A percentile compares a stretch with the other conserved stretches of the same genome.
Conservation (phyloP, 345 rosid species). For the Geranium rotundifolium region DNA sequence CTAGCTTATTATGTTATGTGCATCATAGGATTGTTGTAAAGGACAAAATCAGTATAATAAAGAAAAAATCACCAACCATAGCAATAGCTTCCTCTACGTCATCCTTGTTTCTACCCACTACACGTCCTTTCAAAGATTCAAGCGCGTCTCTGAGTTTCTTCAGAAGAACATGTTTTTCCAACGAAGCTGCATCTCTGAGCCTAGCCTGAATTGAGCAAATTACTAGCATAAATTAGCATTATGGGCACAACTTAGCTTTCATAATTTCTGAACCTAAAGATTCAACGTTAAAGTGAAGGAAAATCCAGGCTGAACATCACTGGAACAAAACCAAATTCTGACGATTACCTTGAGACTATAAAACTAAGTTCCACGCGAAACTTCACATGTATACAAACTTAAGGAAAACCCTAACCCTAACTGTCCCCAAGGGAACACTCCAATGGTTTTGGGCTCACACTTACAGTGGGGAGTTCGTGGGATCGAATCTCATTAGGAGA, state of each 20-base stretch:
- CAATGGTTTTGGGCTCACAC: too few relatives aligned
- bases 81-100: constrained; percentile 90
- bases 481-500: too few relatives aligned
- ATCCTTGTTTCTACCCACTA: constrained; percentile 87
- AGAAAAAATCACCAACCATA: constrained; percentile 45
- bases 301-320: neutral
- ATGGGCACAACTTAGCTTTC: neutral
- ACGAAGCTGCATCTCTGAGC: constrained; percentile 79
- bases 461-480: too few relatives aligned
- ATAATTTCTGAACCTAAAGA: neutral
- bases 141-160: constrained; percentile 95
- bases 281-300: neutral
- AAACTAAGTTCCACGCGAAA: neutral
- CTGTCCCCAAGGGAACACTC: too few relatives aligned
- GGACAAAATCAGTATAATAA: constrained; percentile 3
- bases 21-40: constrained; percentile 1
- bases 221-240: constrained; percentile 6
- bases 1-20: neutral
- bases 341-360: neutral
- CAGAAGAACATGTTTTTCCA: constrained; percentile 94
- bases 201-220: constrained; percentile 54
- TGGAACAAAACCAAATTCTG: neutral
- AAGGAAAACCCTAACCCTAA: neutral
- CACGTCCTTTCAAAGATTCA: constrained; percentile 81
- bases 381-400: neutral